These are phyloP conservation scores for Schwanniomyces vanrijiae DNA, from an alignment of 805 yeast genomes.

Conservation along the genomic window DNA sequence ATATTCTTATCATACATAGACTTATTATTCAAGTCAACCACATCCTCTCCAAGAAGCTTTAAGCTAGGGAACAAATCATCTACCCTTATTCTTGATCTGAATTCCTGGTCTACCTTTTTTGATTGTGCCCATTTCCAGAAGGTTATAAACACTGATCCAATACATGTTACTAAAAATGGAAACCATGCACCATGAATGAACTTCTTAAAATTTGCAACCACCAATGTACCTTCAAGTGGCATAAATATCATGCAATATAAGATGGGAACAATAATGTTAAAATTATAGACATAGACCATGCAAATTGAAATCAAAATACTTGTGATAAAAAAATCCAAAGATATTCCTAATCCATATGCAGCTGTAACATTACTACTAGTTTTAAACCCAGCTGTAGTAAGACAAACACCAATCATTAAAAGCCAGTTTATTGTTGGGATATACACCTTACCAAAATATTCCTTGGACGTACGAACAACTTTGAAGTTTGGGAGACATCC, in stretches of 20 bases:
- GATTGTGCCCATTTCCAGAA: conserved; percentile 52
- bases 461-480: conserved; percentile 45
- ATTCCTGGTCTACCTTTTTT: conserved; percentile 39
- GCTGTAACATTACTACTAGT: conserved; percentile 52
- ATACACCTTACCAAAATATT: conserved; percentile 50
- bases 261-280: conserved; percentile 32
- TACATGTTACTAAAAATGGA: conserved; percentile 47
- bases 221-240: conserved; percentile 47
- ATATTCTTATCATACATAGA: no score
- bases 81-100: conserved; percentile 28
- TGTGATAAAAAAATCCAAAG: conserved; percentile 56
- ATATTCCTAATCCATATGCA: conserved; percentile 61
- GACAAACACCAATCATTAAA: conserved; percentile 50
- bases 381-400: conserved; percentile 53
- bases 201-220: conserved; percentile 50
- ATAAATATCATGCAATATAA: conserved; percentile 40
- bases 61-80: conserved; percentile 34
- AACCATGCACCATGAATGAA: conserved; percentile 65
- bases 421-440: conserved; percentile 52
- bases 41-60: conserved; percentile 10
- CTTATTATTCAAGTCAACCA: conserved; percentile 10
- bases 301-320: conserved; percentile 45
- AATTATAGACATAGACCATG: conserved; percentile 45
- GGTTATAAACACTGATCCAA: conserved; percentile 35
- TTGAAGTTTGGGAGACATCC: conserved; percentile 55